A percentile compares a stretch with the other conserved stretches of the same genome.
These are phyloP conservation scores for Staphylotrichum longicolle DNA, from an alignment of 495 filamentous ascomycete genomes.

Conservation along the genomic window DNA sequence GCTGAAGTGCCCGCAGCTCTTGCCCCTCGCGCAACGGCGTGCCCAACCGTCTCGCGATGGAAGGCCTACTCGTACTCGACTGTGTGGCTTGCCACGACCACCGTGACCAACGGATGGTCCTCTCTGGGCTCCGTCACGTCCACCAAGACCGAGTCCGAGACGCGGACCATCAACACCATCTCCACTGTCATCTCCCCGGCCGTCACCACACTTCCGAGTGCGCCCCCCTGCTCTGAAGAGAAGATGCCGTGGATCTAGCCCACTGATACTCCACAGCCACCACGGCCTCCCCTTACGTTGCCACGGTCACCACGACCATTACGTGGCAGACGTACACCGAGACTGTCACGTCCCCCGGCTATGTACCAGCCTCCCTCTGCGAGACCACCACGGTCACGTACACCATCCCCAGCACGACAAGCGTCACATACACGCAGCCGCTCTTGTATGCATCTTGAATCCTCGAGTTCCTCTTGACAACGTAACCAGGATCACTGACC, in stretches of 20 bases:
- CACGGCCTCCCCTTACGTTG: neutral
- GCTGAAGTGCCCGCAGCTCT: conserved; percentile 5
- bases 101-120: conserved; percentile 6
- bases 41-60: neutral
- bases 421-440: neutral
- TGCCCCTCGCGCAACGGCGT: neutral
- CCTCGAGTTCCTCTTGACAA: no score
- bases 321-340: neutral
- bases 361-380: neutral
- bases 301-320: neutral
- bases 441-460: neutral
- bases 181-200: conserved; percentile 8
- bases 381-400: neutral
- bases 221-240: neutral
- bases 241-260: neutral
- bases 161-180: conserved; percentile 4
- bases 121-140: conserved; percentile 13
- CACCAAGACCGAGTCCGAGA: conserved; percentile 14
- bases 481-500: neutral
- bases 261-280: conserved; percentile 6
- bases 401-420: conserved; percentile 9
- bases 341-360: conserved; percentile 10
- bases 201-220: conserved; percentile 10
- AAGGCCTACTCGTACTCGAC: neutral
- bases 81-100: conserved; percentile 8